phyloP scores from a whole-genome alignment of 306 rosid species.

The Malus orientalis region DNA sequence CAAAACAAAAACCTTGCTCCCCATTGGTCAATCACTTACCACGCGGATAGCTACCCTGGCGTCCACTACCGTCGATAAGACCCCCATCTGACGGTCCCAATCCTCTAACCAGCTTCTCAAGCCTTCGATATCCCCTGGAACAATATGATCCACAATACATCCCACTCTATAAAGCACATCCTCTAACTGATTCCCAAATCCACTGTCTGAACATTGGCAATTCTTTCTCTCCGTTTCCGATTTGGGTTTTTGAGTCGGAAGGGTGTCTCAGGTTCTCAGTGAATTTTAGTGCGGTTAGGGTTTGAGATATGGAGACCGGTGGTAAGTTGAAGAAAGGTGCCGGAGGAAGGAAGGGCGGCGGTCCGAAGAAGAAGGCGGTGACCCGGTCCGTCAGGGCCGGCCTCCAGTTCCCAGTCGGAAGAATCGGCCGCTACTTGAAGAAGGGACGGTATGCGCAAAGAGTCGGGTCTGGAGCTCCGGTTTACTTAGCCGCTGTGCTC shows the following conservation, averaged over 20 bases:
- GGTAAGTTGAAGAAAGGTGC: slow-evolving; percentile 61
- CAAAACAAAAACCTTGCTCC: neutral
- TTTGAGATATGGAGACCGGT: slow-evolving; percentile 36
- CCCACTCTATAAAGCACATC: slow-evolving; percentile 19
- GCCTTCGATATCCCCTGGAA: neutral
- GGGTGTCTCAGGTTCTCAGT: neutral
- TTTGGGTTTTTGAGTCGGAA: neutral
- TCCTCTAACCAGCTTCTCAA: neutral
- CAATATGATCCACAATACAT: neutral
- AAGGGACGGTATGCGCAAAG: slow-evolving; percentile 58
- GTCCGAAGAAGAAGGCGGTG: slow-evolving; percentile 72
- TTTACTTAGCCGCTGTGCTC: slow-evolving; percentile 67
- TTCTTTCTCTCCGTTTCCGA: neutral
- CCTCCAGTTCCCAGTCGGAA: slow-evolving; percentile 68
- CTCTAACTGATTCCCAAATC: neutral
- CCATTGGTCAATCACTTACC: slow-evolving; percentile 27
- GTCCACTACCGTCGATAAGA: slow-evolving; percentile 31
- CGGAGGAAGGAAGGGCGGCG: slow-evolving; percentile 57
- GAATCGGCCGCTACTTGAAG: slow-evolving; percentile 71
- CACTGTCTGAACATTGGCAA: neutral
- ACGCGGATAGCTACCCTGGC: slow-evolving; percentile 24
- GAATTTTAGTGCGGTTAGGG: neutral
- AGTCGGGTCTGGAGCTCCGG: slow-evolving; percentile 65
- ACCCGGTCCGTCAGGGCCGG: slow-evolving; percentile 60
- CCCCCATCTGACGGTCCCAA: slow-evolving; percentile 26